Base-by-base conservation (phyloP, 2,329 filamentous ascomycete species). In the Epichloe sp. region DNA sequence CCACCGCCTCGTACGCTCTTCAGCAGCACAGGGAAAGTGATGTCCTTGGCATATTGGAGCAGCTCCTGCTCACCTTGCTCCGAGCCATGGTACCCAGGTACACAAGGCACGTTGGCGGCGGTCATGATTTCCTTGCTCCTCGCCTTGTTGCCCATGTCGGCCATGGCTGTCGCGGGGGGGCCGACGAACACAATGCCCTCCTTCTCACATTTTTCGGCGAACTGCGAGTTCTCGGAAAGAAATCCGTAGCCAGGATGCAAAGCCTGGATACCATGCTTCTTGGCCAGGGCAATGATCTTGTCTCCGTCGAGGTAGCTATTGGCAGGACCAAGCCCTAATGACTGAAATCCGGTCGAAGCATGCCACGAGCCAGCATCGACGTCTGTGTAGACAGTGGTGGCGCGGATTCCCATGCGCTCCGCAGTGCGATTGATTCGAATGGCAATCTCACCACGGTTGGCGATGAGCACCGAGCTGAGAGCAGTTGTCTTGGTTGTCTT, bases 161-260 rank as follows among this genome's bases (percentile, higher is more conserved):
- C 73, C 63, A 86, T 89, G 58, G 90, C 90, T 48, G 80, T 77
- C 31, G 83, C 82, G 3, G 93, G 89, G 1, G 93, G 1, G 93
- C 93, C 93, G 60, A 98, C 94, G 65, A 98, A 98, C 51, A 91
- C 83, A 56, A 98, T 78, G 11, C 93, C 93, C 44, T 90, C 90
- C 60, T 93, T 83, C 59, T 86, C 85, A 65, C 91, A 97, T 64
- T 87, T 83, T 60, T 82, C 81, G 3, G 93, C 93, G 65, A 98
- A 98, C 5, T 76, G 80, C 7, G 91, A 83, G 68, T 98, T 98
- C 71, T 98, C 93, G 55, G 87, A 94, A 57, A 97, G 71, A 63
- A 95, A 98, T 43, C 93, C 93, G 71, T 98, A 98, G 23, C 93
- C 93, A 0, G 93, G 93, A 67, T 98, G 93, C 58, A 98, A 84